Evolutionary conservation across 352 stramenopile genomes (phyloP).

Genomic region (Globisporangium middletonii): DNA sequence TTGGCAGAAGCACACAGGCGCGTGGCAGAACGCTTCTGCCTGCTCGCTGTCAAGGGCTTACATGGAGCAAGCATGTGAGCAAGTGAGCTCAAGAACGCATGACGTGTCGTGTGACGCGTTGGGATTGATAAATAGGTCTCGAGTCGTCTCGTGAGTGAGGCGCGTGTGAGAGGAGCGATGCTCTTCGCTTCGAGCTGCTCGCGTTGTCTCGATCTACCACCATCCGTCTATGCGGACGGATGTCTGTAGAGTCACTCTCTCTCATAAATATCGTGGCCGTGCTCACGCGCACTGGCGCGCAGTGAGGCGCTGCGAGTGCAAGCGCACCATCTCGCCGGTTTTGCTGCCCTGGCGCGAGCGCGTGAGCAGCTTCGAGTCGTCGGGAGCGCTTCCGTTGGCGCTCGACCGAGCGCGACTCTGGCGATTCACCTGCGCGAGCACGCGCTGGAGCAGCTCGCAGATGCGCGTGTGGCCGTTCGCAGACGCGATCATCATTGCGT

Average conservation of each 20-base stretch:
- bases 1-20: too few species aligned
- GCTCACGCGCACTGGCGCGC: conserved; percentile 14
- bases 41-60: too few species aligned
- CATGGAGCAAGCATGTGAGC: too few species aligned
- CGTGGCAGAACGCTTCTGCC: too few species aligned
- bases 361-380: conserved; percentile 18
- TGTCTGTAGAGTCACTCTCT: not conserved
- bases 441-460: conserved; percentile 59
- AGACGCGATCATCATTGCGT: conserved; percentile 68
- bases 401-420: conserved; percentile 13
- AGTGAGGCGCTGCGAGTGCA: conserved; percentile 31
- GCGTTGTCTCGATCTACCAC: not conserved
- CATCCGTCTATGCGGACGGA: conserved; percentile 7
- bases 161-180: not conserved
- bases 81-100: too few species aligned
- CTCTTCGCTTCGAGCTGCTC: conserved; percentile 13
- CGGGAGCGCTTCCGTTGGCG: conserved; percentile 1
- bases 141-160: not conserved
- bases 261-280: not conserved
- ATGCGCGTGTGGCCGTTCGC: conserved; percentile 58
- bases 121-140: conserved; percentile 2
- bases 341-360: conserved; percentile 29
- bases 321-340: conserved; percentile 28
- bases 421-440: conserved; percentile 17
- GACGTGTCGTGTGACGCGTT: not conserved